phyloP scores from a whole-genome alignment of 768 basidiomycete species.

The Nidula microcarpa region DNA sequence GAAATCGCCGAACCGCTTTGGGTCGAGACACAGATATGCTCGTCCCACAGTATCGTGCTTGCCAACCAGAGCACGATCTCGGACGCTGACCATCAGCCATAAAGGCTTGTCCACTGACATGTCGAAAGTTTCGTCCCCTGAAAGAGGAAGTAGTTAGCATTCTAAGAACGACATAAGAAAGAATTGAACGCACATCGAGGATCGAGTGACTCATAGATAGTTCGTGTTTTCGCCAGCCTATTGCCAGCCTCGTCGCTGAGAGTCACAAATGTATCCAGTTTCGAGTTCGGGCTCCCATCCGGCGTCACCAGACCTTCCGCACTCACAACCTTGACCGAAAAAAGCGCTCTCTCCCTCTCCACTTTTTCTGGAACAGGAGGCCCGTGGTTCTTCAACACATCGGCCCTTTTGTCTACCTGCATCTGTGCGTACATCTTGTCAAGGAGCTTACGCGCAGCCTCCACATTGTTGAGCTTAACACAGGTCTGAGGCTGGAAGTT shows the following conservation, averaged over 20 bases:
- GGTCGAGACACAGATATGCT: slow-evolving; percentile 90
- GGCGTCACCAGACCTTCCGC: slow-evolving; percentile 84
- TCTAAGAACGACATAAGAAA: slow-evolving; percentile 5
- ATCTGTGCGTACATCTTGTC: slow-evolving; percentile 94
- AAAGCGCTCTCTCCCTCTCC: slow-evolving; percentile 71
- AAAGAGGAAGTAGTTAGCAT: slow-evolving; percentile 3
- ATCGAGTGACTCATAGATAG: slow-evolving; percentile 85
- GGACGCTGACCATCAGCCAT: slow-evolving; percentile 95
- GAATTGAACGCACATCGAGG: slow-evolving; percentile 74
- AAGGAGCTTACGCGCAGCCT: slow-evolving; percentile 83
- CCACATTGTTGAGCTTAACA: slow-evolving; percentile 97
- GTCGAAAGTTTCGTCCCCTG: slow-evolving; percentile 98
- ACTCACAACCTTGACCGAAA: slow-evolving; percentile 90
- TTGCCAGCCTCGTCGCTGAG: slow-evolving; percentile 90
- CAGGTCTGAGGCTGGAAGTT: slow-evolving; percentile 93
- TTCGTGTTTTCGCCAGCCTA: slow-evolving; percentile 90
- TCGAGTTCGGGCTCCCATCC: slow-evolving; percentile 75
- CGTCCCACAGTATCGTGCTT: slow-evolving; percentile 93
- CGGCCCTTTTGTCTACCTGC: slow-evolving; percentile 82
- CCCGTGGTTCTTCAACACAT: slow-evolving; percentile 48
- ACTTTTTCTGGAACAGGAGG: slow-evolving; percentile 75
- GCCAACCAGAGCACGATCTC: slow-evolving; percentile 85
- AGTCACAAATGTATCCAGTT: slow-evolving; percentile 89
- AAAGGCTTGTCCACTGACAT: slow-evolving; percentile 89
- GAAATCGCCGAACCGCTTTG: slow-evolving; percentile 82